Conservation (phyloP, 176 grass and related monocot genomes). For the Cocos nucifera region DNA sequence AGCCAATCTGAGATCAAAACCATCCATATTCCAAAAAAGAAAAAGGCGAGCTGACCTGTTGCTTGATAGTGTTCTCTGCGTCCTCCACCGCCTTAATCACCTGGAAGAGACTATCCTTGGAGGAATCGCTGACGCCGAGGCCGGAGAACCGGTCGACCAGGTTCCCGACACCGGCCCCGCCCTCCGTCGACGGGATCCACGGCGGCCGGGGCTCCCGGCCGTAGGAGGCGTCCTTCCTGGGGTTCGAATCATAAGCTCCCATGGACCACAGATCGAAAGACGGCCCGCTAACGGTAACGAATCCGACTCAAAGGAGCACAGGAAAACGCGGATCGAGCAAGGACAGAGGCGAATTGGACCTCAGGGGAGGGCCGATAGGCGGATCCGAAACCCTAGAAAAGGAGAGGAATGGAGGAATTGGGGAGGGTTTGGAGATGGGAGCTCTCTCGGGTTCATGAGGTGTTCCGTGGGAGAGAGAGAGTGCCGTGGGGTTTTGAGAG, state of each 20-base stretch:
- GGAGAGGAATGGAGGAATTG: background rate
- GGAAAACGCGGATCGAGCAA: background rate
- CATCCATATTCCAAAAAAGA: background rate
- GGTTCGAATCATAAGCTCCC: too few species aligned
- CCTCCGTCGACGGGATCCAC: background rate
- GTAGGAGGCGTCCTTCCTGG: conserved; percentile 6
- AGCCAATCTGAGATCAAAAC: background rate
- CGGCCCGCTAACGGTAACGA: too few species aligned
- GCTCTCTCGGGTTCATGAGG: too few species aligned
- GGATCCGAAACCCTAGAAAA: background rate
- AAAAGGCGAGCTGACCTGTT: conserved; percentile 41
- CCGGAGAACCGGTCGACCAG: conserved; percentile 22
- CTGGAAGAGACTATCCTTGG: conserved; percentile 30
- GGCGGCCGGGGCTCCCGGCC: conserved; percentile 30
- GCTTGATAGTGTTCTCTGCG: conserved; percentile 69
- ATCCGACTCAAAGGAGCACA: background rate
- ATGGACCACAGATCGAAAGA: background rate
- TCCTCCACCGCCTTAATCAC: conserved; percentile 66
- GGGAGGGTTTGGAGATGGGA: too few species aligned
- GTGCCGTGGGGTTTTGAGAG: too few species aligned
- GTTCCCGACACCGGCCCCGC: conserved; percentile 17
- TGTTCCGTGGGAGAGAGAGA: too few species aligned
- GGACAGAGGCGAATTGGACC: background rate
- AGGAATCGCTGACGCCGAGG: conserved; percentile 8
- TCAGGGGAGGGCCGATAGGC: too few species aligned